phyloP scores from a whole-genome alignment of 164 flowering plant genomes.

The grape (Vitis vinifera) region DNA sequence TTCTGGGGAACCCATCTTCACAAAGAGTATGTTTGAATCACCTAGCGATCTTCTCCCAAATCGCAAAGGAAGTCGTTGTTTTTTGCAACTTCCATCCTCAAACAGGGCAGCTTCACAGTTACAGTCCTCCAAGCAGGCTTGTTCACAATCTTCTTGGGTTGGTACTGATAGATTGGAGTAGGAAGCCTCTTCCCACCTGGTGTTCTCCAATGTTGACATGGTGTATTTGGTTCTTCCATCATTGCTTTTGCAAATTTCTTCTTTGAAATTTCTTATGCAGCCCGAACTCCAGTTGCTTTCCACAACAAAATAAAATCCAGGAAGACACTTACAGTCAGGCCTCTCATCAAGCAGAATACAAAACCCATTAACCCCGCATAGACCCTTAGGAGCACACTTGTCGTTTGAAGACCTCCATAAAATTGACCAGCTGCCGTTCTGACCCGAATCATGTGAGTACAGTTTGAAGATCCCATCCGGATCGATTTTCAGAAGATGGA shows the following conservation, averaged over 20 bases:
- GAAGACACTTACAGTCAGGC: neutral
- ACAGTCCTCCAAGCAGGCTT: too few relatives aligned
- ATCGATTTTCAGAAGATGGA: too few relatives aligned
- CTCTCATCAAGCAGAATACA: neutral
- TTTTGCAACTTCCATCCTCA: neutral
- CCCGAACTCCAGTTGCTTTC: too few relatives aligned
- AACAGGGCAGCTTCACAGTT: neutral
- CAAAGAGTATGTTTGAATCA: neutral
- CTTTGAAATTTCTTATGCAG: neutral
- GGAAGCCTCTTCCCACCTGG: neutral
- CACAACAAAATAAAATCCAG: too few relatives aligned
- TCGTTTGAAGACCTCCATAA: neutral
- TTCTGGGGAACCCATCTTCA: neutral
- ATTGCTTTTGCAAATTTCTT: neutral
- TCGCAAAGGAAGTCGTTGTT: neutral
- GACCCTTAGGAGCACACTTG: neutral
- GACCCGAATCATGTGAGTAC: too few relatives aligned
- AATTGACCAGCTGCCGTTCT: neutral
- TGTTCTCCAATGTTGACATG: neutral
- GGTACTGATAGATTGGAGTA: neutral
- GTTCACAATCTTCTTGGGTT: neutral
- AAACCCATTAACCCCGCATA: neutral
- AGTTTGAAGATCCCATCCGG: too few relatives aligned
- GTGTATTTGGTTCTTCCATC: neutral
- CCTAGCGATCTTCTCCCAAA: neutral